phyloP scores from a whole-genome alignment of 225 moss, liverwort and hornwort genomes.

The Thuidium tamariscinum region DNA sequence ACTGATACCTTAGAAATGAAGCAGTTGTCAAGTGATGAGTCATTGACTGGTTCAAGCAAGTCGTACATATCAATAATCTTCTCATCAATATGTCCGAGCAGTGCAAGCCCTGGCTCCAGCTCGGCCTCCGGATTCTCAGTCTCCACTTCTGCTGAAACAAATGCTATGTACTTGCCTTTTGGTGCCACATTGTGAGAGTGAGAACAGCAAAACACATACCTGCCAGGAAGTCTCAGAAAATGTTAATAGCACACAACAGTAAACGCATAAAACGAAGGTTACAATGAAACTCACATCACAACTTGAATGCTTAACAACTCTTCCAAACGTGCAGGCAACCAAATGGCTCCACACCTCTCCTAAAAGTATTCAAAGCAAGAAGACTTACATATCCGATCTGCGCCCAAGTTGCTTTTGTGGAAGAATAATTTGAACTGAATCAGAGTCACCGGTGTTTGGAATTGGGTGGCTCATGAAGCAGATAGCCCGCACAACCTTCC shows the following conservation, averaged over 20 bases:
- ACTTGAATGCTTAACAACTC: neutral
- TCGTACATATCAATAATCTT: slow-evolving; percentile 82
- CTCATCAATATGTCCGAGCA: slow-evolving; percentile 82
- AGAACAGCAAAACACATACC: slow-evolving; percentile 95
- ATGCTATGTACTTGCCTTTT: slow-evolving; percentile 93
- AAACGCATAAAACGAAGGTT: no score
- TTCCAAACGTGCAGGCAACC: neutral
- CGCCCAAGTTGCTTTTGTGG: slow-evolving; percentile 92
- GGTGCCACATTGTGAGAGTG: slow-evolving; percentile 95
- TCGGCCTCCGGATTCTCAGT: slow-evolving; percentile 78
- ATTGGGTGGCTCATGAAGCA: slow-evolving; percentile 95
- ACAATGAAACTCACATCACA: neutral
- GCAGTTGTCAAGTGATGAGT: slow-evolving; percentile 69
- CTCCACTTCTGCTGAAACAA: slow-evolving; percentile 89
- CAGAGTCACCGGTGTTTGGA: slow-evolving; percentile 66
- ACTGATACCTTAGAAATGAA: slow-evolving; percentile 75
- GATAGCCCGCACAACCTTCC: slow-evolving; percentile 91
- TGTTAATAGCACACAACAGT: neutral
- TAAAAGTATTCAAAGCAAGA: neutral
- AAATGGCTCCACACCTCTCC: neutral
- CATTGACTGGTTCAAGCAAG: slow-evolving; percentile 86
- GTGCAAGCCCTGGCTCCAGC: slow-evolving; percentile 72
- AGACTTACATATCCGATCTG: slow-evolving; percentile 84
- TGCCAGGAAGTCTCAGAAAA: slow-evolving; percentile 6
- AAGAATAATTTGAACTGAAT: slow-evolving; percentile 84